Evolutionary conservation across 495 filamentous ascomycete genomes (phyloP), one percentile per base, ranked within the genome.

Genomic region (Neurospora tetraspora): DNA sequence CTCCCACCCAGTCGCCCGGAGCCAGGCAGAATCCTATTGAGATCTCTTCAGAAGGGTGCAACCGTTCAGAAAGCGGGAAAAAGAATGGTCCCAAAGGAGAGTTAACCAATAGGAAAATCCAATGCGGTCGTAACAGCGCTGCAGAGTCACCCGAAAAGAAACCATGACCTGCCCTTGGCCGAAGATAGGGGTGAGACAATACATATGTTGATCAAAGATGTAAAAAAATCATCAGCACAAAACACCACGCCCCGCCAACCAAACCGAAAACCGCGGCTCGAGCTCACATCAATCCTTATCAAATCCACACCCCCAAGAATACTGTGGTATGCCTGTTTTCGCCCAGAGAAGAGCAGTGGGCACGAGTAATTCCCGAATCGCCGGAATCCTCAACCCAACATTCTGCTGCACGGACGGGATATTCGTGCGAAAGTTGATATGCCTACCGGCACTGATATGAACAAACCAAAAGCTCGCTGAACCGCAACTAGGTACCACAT

Each of bases 151-250:
- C 53, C 27, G 14, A 65, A 65, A 61, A 36, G 31, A 65, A 34
- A 34, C 53, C 53, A 31, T 18, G 27, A 34, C 12, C 14, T 34
- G 53, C 53, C 53, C 53, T 65, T 65, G 53, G 53, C 53, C 27
- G 53, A 16, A 31, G 27, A 65, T 65, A 34, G 12, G 53, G 53
- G 12, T 31, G 47, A 65, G 27, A 65, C 27, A 65, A 9, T 16
- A 61, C 27, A 31, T 16, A 31, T 61, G 27, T 18, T 65, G 53
- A 65, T 65, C 53, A 16, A 65, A 36, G 14, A 74, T 81, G 83
- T 85, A 77, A 85, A 83, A 80, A 73, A 83, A 84, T 85, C 78
- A 79, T 80, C 81, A 83, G 74, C 80, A 81, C 71, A 74, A 81
- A 82, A 80, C 76, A 75, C 73, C 71, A 69, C 68, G 71, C 45